phyloP scores from a whole-genome alignment of 2,329 filamentous ascomycete species.

The Apiospora pterosperma region DNA sequence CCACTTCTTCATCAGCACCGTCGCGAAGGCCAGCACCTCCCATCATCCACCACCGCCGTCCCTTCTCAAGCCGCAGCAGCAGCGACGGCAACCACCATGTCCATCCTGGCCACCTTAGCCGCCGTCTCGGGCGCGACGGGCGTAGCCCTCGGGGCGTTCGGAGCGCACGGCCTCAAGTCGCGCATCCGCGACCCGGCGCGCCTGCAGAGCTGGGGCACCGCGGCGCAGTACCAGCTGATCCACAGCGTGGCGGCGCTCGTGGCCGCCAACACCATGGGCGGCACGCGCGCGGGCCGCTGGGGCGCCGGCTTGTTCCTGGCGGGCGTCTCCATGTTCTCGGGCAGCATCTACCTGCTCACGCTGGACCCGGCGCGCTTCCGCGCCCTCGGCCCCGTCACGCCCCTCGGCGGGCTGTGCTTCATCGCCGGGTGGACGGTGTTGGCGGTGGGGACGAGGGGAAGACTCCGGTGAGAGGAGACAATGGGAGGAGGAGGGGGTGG shows the following conservation, averaged over 20 bases:
- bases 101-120: constrained; percentile 56
- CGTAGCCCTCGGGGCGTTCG: constrained; percentile 63
- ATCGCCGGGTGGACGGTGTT: constrained; percentile 60
- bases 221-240: constrained; percentile 59
- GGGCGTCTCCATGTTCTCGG: constrained; percentile 66
- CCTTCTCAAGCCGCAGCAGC: background rate
- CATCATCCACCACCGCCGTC: no score
- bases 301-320: constrained; percentile 58
- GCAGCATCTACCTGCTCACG: constrained; percentile 61
- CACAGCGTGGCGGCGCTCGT: constrained; percentile 60
- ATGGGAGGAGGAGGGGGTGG: background rate
- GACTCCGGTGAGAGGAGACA: background rate
- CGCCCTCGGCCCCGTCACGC: constrained; percentile 60
- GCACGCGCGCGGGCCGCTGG: constrained; percentile 53
- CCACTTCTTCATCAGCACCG: background rate
- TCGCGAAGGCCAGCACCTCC: background rate
- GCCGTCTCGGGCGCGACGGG: constrained; percentile 60
- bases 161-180: constrained; percentile 63
- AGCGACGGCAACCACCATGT: constrained; percentile 13
- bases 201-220: constrained; percentile 60
- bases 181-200: constrained; percentile 55
- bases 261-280: constrained; percentile 46
- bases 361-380: constrained; percentile 57
- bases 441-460: constrained; percentile 20
- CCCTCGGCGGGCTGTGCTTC: constrained; percentile 59